These are phyloP conservation scores for Astragalus membranaceus DNA, from an alignment of 306 rosid species.

Conservation along the genomic window DNA sequence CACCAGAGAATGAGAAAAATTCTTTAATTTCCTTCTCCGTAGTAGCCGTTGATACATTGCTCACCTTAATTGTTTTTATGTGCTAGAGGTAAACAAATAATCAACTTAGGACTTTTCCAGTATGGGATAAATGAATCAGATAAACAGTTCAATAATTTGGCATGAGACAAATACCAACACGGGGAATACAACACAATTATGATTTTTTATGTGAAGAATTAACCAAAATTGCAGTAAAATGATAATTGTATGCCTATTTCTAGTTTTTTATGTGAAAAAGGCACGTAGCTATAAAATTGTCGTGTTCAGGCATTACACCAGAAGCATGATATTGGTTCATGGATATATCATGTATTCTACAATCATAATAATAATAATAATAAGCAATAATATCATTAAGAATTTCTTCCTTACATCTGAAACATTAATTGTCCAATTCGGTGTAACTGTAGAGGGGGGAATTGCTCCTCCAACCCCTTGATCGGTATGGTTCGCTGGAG, in stretches of 20 bases:
- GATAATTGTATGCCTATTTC: no score
- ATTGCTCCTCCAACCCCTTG: slow-evolving; percentile 28
- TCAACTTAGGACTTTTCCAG: not conserved
- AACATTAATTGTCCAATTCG: slow-evolving; percentile 35
- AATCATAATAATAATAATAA: not conserved
- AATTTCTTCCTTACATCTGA: slow-evolving; percentile 42
- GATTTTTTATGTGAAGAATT: not conserved
- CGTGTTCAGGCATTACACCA: no score
- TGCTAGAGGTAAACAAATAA: slow-evolving; percentile 18
- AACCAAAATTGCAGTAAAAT: not conserved
- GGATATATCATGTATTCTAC: no score
- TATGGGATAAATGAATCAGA: not conserved
- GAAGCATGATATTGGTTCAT: no score
- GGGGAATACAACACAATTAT: not conserved
- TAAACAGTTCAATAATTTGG: not conserved
- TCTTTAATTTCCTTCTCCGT: slow-evolving; percentile 51
- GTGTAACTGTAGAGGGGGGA: slow-evolving; percentile 31
- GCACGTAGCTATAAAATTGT: no score
- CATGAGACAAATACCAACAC: not conserved
- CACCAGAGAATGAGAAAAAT: slow-evolving; percentile 79
- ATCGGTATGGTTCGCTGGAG: slow-evolving; percentile 16
- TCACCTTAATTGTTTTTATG: slow-evolving; percentile 57
- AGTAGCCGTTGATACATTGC: slow-evolving; percentile 51
- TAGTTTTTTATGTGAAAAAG: no score
- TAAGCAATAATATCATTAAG: not conserved